Evolutionary conservation across 2,329 filamentous ascomycete species (phyloP), one percentile per base, ranked within the genome.

Genomic region (Byssoonygena ceratinophila): DNA sequence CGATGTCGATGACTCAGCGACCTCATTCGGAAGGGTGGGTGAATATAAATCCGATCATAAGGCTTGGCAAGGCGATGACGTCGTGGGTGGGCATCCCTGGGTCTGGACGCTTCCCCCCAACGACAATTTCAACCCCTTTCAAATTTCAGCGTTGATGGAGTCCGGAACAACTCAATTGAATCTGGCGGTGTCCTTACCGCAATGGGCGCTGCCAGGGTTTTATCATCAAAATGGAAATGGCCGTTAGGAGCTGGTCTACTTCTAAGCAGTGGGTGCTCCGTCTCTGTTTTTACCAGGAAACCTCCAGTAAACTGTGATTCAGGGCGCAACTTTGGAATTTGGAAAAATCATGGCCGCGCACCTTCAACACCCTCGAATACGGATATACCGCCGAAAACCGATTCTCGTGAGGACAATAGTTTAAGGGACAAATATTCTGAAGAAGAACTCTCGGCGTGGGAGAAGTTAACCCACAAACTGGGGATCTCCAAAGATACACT

Each of bases 391-490:
- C 31, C 58, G 3, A 54, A 55, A 48, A 57, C 23, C 8, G 55
- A 59, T 54, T 57, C 52, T 58, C 53, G 16, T 27, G 55, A 43
- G n/a, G 49, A 29, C 36, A 55, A 36, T 46, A 54, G 22, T 46
- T 48, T 32, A 31, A 51, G 14, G 56, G 54, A 51, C 57, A 62
- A 32, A 3, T 29, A 45, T 12, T 51, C 49, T 1, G 22, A 62
- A 67, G 8, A 60, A 65, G 40, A 63, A 61, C 18, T 52, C 5
- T 69, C 69, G 16, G 63, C 73, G 11, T 76, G 73, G 73, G 60
- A 65, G 3, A 65, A 73, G 18, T 75, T 87, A 48, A 77, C 80
- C 12, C 60, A 66, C 2, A 72, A 69, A 54, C 66, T 75, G 23
- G 64, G 68, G 25, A 64, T 60, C 41, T 64, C 69, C 16, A 68